Evolutionary conservation across 768 basidiomycete genomes (phyloP).

Genomic region (Pilatotrama ljubarskyi): DNA sequence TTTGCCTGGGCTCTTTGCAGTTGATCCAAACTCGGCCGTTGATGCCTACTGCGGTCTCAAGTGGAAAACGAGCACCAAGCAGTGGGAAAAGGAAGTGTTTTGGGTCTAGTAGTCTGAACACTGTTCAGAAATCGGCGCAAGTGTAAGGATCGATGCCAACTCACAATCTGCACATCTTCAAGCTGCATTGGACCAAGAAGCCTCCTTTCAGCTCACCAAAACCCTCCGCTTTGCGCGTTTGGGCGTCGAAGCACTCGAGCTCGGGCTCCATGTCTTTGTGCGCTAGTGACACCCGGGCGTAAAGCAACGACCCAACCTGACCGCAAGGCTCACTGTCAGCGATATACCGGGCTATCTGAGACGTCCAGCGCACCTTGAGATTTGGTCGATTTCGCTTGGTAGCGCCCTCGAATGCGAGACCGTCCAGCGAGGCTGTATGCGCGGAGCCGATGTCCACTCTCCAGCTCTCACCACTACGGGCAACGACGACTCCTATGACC

Average conservation of each 20-base stretch:
- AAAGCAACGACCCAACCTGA: conserved; percentile 88
- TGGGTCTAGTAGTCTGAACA: conserved; percentile 69
- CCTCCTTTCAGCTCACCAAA: conserved; percentile 94
- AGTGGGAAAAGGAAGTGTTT: conserved; percentile 81
- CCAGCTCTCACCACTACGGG: conserved; percentile 85
- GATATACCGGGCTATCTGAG: not conserved
- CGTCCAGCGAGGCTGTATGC: conserved; percentile 83
- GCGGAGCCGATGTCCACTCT: conserved; percentile 93
- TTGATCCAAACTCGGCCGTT: conserved; percentile 94
- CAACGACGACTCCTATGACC: conserved; percentile 81
- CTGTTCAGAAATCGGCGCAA: not conserved
- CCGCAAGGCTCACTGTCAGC: conserved; percentile 7
- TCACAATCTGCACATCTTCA: conserved; percentile 85
- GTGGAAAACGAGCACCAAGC: conserved; percentile 78
- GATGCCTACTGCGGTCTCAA: conserved; percentile 86
- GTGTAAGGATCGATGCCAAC: conserved; percentile 31
- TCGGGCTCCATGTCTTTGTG: conserved; percentile 99
- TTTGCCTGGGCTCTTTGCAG: conserved; percentile 69
- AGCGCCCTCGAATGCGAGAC: conserved; percentile 93
- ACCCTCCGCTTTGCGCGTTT: conserved; percentile 88
- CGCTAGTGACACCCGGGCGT: conserved; percentile 89
- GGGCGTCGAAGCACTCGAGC: conserved; percentile 93
- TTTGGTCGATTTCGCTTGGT: conserved; percentile 94
- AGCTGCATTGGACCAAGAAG: conserved; percentile 76
- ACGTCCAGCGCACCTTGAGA: conserved; percentile 61